Conservation (phyloP, 169 alveolate genomes). For the Eimeria nieschulzi region DNA sequence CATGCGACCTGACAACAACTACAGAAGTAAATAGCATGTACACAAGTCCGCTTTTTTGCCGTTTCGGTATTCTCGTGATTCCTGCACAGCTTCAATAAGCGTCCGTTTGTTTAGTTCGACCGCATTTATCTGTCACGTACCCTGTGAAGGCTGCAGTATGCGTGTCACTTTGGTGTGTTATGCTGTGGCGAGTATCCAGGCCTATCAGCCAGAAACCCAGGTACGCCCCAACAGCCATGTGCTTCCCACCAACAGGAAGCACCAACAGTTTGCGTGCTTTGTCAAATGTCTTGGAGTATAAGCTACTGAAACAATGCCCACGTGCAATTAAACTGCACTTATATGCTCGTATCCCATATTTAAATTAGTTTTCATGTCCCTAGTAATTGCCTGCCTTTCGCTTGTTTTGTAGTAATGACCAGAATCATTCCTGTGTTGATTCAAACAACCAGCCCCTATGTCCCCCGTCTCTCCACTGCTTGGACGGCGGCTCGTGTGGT, state of each 20-base stretch:
- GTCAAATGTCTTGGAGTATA: no score
- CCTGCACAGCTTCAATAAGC: no score
- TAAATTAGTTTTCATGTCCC: background rate
- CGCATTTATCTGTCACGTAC: no score
- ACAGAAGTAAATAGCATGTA: no score
- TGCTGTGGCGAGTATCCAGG: constrained; percentile 36
- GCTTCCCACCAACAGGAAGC: background rate
- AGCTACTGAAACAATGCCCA: no score
- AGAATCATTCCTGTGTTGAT: constrained; percentile 29
- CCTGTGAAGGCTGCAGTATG: no score
- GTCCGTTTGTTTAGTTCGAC: no score
- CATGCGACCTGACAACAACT: no score
- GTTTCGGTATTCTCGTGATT: no score
- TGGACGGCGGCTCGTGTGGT: constrained; percentile 72
- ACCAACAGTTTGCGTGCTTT: no score
- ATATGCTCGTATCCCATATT: no score
- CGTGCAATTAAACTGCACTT: background rate
- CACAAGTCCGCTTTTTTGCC: no score
- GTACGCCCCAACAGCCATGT: constrained; percentile 9
- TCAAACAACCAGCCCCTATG: constrained; percentile 33
- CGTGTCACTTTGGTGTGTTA: background rate
- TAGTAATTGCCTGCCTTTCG: background rate
- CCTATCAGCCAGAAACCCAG: constrained; percentile 10
- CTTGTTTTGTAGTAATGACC: constrained; percentile 7
- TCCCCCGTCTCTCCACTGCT: constrained; percentile 70